phyloP scores from a whole-genome alignment of 257 asterid genomes.

The Solanum commersonii region DNA sequence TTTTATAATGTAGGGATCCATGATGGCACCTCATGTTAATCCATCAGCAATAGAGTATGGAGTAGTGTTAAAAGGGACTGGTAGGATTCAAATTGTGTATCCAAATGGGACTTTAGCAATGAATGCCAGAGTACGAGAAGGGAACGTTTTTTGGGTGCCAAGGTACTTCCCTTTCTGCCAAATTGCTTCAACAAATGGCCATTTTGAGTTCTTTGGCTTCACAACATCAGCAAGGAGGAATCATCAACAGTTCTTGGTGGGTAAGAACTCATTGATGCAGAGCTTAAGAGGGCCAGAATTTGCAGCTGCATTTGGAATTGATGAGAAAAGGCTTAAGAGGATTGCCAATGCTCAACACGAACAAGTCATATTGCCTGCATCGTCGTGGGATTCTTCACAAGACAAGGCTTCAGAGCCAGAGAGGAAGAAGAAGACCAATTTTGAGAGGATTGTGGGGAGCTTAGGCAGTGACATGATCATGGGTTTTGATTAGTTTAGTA shows the following conservation, averaged over 20 bases:
- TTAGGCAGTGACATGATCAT: slow-evolving; percentile 23
- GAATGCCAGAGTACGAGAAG: background rate
- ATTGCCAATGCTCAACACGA: background rate
- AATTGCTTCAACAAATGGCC: background rate
- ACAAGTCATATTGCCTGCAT: background rate
- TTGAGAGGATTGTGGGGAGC: slow-evolving; percentile 8
- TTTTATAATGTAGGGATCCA: background rate
- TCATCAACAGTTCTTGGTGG: background rate
- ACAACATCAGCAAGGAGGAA: background rate
- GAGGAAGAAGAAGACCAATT: background rate
- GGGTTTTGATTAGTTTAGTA: background rate
- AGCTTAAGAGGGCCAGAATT: background rate
- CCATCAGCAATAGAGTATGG: background rate
- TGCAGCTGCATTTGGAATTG: background rate
- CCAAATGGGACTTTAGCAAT: background rate
- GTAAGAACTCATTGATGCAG: background rate
- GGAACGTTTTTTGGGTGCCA: background rate
- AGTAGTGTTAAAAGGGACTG: background rate
- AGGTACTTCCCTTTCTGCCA: background rate
- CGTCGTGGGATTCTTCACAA: background rate
- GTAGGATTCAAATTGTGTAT: background rate
- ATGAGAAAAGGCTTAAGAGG: background rate
- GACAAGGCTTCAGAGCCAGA: background rate
- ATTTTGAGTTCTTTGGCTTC: background rate
- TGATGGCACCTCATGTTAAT: background rate